Conservation (phyloP, 2,329 filamentous ascomycete genomes). For the Alternaria solani region DNA sequence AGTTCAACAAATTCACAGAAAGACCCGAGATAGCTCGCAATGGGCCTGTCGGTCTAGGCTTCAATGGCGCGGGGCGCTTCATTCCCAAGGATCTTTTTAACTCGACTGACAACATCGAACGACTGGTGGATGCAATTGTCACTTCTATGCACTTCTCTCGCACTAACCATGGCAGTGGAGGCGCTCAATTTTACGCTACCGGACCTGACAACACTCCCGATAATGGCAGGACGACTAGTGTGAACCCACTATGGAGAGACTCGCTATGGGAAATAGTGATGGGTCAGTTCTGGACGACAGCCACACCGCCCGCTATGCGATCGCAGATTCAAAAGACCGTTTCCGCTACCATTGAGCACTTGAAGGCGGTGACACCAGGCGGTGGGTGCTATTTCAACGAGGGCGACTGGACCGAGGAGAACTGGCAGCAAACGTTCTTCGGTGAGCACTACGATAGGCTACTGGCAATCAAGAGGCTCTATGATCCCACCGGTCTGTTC, state of each 20-base stretch:
- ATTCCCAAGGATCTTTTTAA: conserved; percentile 42
- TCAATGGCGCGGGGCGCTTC: conserved; percentile 46
- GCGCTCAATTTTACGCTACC: conserved; percentile 48
- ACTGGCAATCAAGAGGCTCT: conserved; percentile 39
- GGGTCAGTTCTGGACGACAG: conserved; percentile 41
- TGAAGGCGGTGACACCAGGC: conserved; percentile 45
- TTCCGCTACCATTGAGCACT: conserved; percentile 39
- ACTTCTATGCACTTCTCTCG: conserved; percentile 44
- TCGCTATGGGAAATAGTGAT: conserved; percentile 48
- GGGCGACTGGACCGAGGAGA: conserved; percentile 47
- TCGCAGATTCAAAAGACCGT: conserved; percentile 42
- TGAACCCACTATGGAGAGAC: conserved; percentile 44
- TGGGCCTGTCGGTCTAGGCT: conserved; percentile 45
- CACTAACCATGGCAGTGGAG: conserved; percentile 36
- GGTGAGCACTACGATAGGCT: conserved; percentile 42
- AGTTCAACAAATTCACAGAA: conserved; percentile 43
- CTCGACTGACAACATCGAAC: conserved; percentile 25
- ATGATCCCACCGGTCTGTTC: conserved; percentile 44
- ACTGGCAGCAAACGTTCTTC: conserved; percentile 48
- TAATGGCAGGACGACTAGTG: conserved; percentile 42
- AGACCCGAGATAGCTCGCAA: conserved; percentile 42
- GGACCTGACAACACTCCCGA: conserved; percentile 45
- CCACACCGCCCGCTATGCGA: conserved; percentile 24
- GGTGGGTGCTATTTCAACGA: conserved; percentile 51
- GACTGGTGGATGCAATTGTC: conserved; percentile 42